Evolutionary conservation across 2,329 filamentous ascomycete genomes (phyloP), one percentile per base, ranked within the genome.

Genomic region (Colletotrichum musae): DNA sequence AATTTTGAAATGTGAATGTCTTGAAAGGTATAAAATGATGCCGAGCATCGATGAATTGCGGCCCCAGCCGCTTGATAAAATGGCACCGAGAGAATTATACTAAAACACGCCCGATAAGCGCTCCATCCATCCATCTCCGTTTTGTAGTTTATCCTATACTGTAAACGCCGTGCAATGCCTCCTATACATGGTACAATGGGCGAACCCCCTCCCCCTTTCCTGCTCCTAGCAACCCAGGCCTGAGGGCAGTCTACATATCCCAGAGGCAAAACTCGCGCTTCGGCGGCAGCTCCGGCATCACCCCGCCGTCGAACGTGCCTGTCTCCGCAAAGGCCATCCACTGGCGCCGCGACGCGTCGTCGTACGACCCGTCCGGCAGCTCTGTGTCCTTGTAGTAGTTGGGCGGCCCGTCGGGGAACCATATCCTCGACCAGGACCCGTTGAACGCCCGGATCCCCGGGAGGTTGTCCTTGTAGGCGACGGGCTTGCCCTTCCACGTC

Each of bases 201-300:
- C n/a, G 9, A 50, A 15, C 16, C 6, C 45, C 12, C 4, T 7
- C 36, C 32, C 9, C 28, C 16, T 21, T 13, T 24, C 51, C 39
- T 24, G 24, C 58, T 82, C 79, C 21, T 24, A 24, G 21, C 21
- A 24, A 24, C 21, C 21, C 21, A 24, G 21, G 21, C 21, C 21
- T 24, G 21, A 24, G 21, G 21, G 21, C 21, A 10, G 32, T 10
- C 32, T 36, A 95, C 74, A 95, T 91, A 76, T 94, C 89, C 88
- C 92, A 95, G 32, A 83, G 80, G 72, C 90, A 91, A 85, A 91
- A 95, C 75, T 95, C 94, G 70, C 89, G 86, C 79, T 91, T 91
- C 0, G 95, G 95, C 21, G 95, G 93, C 53, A 94, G 82, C 73
- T 92, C 86, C 0, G 95, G 95, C 82, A 97, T 92, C 6, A 90